Conservation (phyloP, 2,329 filamentous ascomycete genomes). For the Pseudogymnoascus verrucosus region DNA sequence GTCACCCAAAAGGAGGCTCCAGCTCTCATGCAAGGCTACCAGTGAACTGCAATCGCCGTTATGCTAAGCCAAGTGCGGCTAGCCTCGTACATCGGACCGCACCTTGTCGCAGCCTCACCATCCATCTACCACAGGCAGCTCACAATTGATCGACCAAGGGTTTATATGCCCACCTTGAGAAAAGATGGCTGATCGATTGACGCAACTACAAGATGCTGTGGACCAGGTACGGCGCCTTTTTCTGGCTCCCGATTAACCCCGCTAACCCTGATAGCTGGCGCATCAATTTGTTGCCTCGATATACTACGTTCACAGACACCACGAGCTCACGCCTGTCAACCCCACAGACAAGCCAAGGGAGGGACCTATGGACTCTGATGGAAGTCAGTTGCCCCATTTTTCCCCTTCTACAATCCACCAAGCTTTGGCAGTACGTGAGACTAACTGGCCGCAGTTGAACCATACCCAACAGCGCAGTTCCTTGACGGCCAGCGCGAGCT, state of each 20-base stretch:
- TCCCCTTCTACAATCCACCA: slow-evolving; percentile 11
- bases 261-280: slow-evolving; percentile 43
- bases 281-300: slow-evolving; percentile 61
- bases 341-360: slow-evolving; percentile 52
- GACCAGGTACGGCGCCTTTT: slow-evolving; percentile 54
- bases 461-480: slow-evolving; percentile 57
- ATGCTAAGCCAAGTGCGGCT: not conserved
- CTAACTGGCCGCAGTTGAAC: slow-evolving; percentile 41
- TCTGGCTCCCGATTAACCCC: not conserved
- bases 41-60: not conserved
- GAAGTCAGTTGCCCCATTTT: slow-evolving; percentile 14
- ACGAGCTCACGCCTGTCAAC: slow-evolving; percentile 54
- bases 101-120: slow-evolving; percentile 5
- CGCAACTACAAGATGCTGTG: slow-evolving; percentile 77
- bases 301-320: slow-evolving; percentile 59
- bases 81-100: not conserved
- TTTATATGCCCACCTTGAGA: not conserved
- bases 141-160: not conserved
- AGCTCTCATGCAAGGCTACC: slow-evolving; percentile 2
- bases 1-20: not conserved
- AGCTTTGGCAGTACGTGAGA: not conserved
- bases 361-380: slow-evolving; percentile 39
- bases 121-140: not conserved
- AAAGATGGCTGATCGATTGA: slow-evolving; percentile 65
- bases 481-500: slow-evolving; percentile 62